phyloP scores from a whole-genome alignment of 805 yeast genomes.

The Teunomyces cretensis region DNA sequence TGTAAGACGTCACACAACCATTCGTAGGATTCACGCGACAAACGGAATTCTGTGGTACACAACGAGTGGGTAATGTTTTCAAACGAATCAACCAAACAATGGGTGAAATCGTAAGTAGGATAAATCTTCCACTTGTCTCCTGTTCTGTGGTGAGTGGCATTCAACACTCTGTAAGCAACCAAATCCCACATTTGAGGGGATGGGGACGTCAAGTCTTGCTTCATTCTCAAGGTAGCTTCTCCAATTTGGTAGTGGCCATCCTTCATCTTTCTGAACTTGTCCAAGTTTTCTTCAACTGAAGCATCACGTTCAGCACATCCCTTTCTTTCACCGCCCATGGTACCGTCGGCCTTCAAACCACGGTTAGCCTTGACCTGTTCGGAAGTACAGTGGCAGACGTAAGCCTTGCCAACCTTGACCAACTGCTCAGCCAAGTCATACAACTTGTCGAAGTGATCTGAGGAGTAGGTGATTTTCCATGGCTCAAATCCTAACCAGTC shows the following conservation, averaged over 20 bases:
- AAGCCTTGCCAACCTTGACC: constrained; percentile 70
- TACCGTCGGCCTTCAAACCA: constrained; percentile 89
- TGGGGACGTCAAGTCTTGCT: constrained; percentile 85
- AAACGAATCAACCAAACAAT: constrained; percentile 96
- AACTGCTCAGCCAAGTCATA: constrained; percentile 86
- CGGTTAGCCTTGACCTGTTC: constrained; percentile 89
- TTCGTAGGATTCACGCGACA: constrained; percentile 93
- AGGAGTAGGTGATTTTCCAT: constrained; percentile 91
- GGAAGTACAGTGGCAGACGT: constrained; percentile 90
- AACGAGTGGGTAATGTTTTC: constrained; percentile 95
- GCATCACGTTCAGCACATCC: constrained; percentile 77
- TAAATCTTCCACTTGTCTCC: constrained; percentile 97
- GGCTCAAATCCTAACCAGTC: constrained; percentile 94
- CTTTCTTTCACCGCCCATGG: constrained; percentile 88
- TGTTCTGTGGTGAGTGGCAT: constrained; percentile 93
- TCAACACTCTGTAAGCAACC: constrained; percentile 91
- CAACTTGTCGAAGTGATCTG: constrained; percentile 89
- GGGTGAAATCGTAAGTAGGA: constrained; percentile 98
- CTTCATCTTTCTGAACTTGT: constrained; percentile 85
- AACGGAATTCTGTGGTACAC: constrained; percentile 92
- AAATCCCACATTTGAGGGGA: constrained; percentile 99
- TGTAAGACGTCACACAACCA: constrained; percentile 96
- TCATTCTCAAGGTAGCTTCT: constrained; percentile 94
- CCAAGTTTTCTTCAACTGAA: constrained; percentile 70
- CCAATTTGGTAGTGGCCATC: constrained; percentile 88